Evolutionary conservation across 768 basidiomycete species (phyloP), one percentile per base, ranked within the genome.

Genomic region (Lactarius deliciosus): DNA sequence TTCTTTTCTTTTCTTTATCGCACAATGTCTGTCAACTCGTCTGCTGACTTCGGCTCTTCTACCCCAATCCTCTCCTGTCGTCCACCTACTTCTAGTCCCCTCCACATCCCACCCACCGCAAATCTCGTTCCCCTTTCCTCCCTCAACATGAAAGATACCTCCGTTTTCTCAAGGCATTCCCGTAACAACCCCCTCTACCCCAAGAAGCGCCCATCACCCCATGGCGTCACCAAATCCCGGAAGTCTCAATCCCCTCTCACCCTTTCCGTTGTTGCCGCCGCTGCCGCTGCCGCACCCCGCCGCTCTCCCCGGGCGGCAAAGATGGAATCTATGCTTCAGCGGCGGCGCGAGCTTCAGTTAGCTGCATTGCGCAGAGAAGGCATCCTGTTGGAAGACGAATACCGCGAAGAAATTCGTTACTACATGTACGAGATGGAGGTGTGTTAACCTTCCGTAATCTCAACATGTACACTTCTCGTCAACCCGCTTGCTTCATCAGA

Each of bases 351-450:
- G 67, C 83, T 82, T 18, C 89, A 89, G 74, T 85, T 88, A 54
- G 80, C 81, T 65, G 90, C 87, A 43, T 81, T 88, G 72, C 86
- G 90, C 54, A 80, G 85, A 71, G 87, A 91, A 71, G 87, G 89
- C 56, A 83, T 90, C 63, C 83, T 94, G 66, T 82, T 96, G 71
- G 97, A 98, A 79, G 93, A 94, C 74, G 96, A 98, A 77, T 98
- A 99, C 75, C 85, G 88, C 45, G 91, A 94, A 58, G 97, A 99
- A 74, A 95, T 98, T 65, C 83, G 87, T 64, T 83, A 81, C 63
- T 97, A 98, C 79, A 98, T 98, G 97, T 90, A 91, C 76, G 88
- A 92, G 76, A 97, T 97, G 94, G 96, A 99, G 93, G 97, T 98
- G 72, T 79, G 92, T 81, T 36, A 20, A n/a, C 61, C 45, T 18